phyloP scores from a whole-genome alignment of 2,329 filamentous ascomycete genomes.

The Blastomyces gilchristii region DNA sequence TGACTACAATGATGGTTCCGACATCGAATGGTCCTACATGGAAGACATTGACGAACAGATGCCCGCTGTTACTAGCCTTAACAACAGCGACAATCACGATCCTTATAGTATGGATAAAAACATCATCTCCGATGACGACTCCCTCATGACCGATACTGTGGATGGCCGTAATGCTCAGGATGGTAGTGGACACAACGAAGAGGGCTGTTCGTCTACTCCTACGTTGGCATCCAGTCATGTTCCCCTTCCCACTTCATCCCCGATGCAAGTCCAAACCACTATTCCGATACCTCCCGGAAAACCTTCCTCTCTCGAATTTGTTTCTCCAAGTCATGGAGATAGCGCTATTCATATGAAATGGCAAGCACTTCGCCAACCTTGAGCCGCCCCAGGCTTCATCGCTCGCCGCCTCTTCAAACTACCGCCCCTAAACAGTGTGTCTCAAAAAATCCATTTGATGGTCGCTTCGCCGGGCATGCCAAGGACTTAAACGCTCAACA shows the following conservation, averaged over 20 bases:
- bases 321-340: neutral
- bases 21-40: neutral
- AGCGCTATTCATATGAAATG: neutral
- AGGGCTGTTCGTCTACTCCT: neutral
- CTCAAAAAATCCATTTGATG: neutral
- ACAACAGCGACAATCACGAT: neutral
- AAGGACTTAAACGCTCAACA: neutral
- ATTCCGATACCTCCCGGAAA: neutral
- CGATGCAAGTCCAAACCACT: constrained; percentile 45
- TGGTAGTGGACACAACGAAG: neutral
- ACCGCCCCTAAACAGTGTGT: neutral
- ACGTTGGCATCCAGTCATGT: constrained; percentile 48
- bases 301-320: neutral
- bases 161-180: neutral
- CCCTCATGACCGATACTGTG: neutral
- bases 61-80: neutral
- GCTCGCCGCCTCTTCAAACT: neutral
- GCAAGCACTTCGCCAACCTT: neutral
- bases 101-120: neutral
- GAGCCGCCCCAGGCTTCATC: neutral
- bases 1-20: neutral
- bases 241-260: constrained; percentile 47
- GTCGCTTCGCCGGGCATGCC: neutral
- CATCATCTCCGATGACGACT: neutral
- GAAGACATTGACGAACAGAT: neutral